Evolutionary conservation across 2,329 filamentous ascomycete species (phyloP).

Genomic region (Sarocladiaceae sp.): DNA sequence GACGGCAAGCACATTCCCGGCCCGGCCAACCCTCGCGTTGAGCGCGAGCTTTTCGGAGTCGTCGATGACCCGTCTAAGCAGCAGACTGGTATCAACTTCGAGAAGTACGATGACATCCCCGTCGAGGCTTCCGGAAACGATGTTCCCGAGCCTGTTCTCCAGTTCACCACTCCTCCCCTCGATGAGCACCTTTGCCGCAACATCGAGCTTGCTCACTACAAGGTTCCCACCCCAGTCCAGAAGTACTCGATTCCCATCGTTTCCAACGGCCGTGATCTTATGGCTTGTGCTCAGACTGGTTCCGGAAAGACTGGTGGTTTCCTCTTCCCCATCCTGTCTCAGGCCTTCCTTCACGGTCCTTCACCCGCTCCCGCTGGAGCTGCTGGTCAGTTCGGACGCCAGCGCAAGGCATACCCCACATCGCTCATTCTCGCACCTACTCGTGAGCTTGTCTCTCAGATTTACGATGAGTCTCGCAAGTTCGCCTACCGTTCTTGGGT

Average conservation of each 20-base stretch:
- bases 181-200: constrained; percentile 91
- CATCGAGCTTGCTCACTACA: constrained; percentile 92
- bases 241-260: constrained; percentile 99
- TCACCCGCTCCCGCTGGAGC: constrained; percentile 61
- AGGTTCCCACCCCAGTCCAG: constrained; percentile 93
- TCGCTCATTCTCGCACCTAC: constrained; percentile 94
- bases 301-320: constrained; percentile 99
- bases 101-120: constrained; percentile 99
- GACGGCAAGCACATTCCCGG: constrained; percentile 96
- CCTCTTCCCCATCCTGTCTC: constrained; percentile 97
- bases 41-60: constrained; percentile 92
- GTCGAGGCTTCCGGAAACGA: constrained; percentile 94
- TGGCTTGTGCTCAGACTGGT: constrained; percentile 99
- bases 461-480: constrained; percentile 96
- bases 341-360: constrained; percentile 88
- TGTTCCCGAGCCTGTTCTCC: constrained; percentile 85
- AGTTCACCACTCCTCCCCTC: constrained; percentile 91
- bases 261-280: constrained; percentile 94
- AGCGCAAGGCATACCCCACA: constrained; percentile 97
- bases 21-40: constrained; percentile 79
- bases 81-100: constrained; percentile 98
- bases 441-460: constrained; percentile 97
- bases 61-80: constrained; percentile 92
- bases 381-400: constrained; percentile 75
- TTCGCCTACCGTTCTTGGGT: constrained; percentile 99